phyloP scores from a whole-genome alignment of 2,329 filamentous ascomycete genomes.

The Hyphodiscus sp. region DNA sequence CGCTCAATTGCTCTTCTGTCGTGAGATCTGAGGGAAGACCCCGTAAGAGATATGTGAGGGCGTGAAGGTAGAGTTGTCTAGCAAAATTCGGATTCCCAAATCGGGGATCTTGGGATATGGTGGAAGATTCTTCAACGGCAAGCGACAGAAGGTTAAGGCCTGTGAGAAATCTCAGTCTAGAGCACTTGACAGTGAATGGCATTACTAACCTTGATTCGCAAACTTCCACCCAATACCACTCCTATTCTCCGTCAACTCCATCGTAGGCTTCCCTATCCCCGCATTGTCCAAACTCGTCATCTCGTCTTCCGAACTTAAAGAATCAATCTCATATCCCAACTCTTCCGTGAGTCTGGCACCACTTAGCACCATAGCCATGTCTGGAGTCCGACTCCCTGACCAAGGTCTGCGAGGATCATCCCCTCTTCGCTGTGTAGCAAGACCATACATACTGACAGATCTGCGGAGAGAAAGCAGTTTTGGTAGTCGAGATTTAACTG shows the following conservation, averaged over 20 bases:
- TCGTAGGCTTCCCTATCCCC: not conserved
- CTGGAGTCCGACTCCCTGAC: conserved; percentile 27
- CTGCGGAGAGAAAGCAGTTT: conserved; percentile 43
- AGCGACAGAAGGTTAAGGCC: conserved; percentile 41
- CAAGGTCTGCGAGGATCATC: conserved; percentile 25
- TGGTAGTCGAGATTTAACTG: conserved; percentile 45
- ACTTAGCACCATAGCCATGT: conserved; percentile 18
- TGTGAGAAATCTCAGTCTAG: conserved; percentile 17
- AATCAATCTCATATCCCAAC: not conserved
- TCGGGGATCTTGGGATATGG: conserved; percentile 22
- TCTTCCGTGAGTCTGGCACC: not conserved
- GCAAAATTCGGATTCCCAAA: conserved; percentile 40
- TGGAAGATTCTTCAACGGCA: conserved; percentile 38
- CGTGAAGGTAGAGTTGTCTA: conserved; percentile 58
- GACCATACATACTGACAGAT: conserved; percentile 30
- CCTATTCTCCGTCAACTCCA: conserved; percentile 17
- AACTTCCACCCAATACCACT: conserved; percentile 45
- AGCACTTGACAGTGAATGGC: not conserved
- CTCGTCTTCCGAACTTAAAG: not conserved
- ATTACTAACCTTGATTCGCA: conserved; percentile 40
- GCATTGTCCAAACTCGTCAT: not conserved
- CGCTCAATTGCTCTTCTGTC: conserved; percentile 44
- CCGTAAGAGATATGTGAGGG: conserved; percentile 56
- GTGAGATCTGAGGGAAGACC: conserved; percentile 54
- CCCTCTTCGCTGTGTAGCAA: conserved; percentile 6